Base-by-base conservation (phyloP, 768 basidiomycete genomes). In the Suillus clintonianus region DNA sequence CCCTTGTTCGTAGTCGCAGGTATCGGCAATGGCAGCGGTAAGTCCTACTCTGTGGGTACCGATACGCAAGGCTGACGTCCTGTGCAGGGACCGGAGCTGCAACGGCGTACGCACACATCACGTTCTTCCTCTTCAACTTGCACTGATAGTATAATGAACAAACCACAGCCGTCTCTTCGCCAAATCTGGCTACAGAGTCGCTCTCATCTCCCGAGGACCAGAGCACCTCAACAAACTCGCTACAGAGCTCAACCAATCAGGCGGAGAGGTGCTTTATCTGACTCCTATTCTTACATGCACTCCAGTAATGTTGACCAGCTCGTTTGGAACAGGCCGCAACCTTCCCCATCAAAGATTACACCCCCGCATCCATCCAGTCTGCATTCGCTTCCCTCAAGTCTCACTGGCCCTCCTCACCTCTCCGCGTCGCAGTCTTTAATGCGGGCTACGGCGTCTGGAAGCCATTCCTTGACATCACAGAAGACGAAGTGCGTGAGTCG, bases 391-490 rank as follows among this genome's bases (percentile, higher is more conserved):
- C 78, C 17, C 79, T 89, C 68, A 83, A 82, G 42, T 58, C 72
- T 15, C 78, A 68, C 8, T 89, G 81, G 68, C 77, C 83, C 0
- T 77, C 79, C 55, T 82, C 86, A 3, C 78, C 77, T 34, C 80
- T 91, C 45, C 85, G 84, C 14, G 87, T 81, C 3, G 89, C 89
- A 1, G 68, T 92, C 14, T 92, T 84, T 77, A 92, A 92, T 69
- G 83, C 79, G 2, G 88, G 79, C 0, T 71, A 82, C 39, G 82
- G 81, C 3, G 73, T 86, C 14, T 90, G 85, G 82, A 90, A 89
- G 74, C 82, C 83, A 2, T 92, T 91, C 80, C 76, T 92, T 32
- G 81, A 89, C 14, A 70, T 89, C 27, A 87, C 85, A 0, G 82
- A 85, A 2, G 79, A 84, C 57, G 88, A 90, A 41, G 69, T 90